Evolutionary conservation across 208 protist genomes (phyloP).

Genomic region (Leishmania major): DNA sequence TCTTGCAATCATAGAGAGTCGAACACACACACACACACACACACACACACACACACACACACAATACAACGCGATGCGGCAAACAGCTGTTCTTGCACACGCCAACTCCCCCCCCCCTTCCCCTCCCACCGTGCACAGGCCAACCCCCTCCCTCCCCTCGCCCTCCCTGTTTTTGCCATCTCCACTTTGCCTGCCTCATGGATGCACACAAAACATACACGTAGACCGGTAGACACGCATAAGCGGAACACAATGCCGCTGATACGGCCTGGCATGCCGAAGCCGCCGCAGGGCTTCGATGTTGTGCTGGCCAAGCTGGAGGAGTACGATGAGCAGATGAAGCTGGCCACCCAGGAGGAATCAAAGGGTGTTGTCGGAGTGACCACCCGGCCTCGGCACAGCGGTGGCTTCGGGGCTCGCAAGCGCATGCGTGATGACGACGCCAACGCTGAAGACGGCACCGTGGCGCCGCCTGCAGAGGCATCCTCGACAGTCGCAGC

Average conservation of each 20-base stretch:
- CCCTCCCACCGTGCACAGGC: not conserved
- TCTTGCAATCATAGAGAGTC: not conserved
- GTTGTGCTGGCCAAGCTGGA: conserved; percentile 63
- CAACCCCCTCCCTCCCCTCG: not conserved
- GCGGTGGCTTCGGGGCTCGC: not conserved
- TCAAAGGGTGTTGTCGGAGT: conserved; percentile 55
- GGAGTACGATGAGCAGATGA: conserved; percentile 74
- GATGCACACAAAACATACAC: not conserved
- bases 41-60: too few species aligned
- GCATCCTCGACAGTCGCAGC: not conserved
- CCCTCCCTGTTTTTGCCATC: not conserved
- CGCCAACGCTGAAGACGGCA: not conserved
- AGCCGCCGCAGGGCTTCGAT: conserved; percentile 83
- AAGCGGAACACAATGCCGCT: conserved; percentile 52
- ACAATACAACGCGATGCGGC: too few species aligned
- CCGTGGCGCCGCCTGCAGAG: conserved; percentile 3
- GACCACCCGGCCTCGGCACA: conserved; percentile 27
- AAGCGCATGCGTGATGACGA: conserved; percentile 17
- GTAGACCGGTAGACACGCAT: not conserved
- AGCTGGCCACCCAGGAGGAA: conserved; percentile 65
- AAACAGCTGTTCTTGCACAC: not conserved
- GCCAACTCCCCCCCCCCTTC: too few species aligned
- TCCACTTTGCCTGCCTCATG: not conserved
- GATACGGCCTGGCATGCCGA: conserved; percentile 80
- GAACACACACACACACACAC: not conserved